Conservation (phyloP, 1,284 basidiomycete genomes). For the Kalmanozyma brasiliensis region DNA sequence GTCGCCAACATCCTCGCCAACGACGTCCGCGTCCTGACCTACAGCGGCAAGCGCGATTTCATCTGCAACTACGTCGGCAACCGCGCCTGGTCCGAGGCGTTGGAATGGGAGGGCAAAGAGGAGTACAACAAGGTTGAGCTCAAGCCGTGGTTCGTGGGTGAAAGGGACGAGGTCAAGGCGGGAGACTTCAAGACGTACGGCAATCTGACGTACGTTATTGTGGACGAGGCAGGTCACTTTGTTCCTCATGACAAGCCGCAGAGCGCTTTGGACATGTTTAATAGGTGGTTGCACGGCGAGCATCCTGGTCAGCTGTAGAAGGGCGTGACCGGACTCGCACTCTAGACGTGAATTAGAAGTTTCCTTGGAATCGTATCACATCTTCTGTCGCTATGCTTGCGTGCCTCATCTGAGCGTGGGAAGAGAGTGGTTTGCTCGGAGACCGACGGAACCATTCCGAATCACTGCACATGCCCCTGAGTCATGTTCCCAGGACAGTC, state of each 20-base stretch:
- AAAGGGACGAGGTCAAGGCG: constrained; percentile 16
- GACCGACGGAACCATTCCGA: too few species aligned
- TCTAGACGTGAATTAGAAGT: too few species aligned
- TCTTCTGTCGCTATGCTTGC: too few species aligned
- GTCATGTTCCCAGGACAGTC: too few species aligned
- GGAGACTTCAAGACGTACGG: constrained; percentile 52
- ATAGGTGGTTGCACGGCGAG: constrained; percentile 55
- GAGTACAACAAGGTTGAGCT: constrained; percentile 48
- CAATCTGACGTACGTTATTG: constrained; percentile 57
- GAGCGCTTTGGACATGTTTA: constrained; percentile 58
- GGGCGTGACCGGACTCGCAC: not conserved
- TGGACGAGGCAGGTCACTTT: constrained; percentile 64
- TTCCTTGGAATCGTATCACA: too few species aligned
- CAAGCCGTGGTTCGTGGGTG: constrained; percentile 47
- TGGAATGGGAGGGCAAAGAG: constrained; percentile 55
- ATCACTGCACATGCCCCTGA: too few species aligned
- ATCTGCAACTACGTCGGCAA: constrained; percentile 66
- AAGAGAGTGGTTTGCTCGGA: too few species aligned
- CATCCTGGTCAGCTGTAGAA: constrained; percentile 22
- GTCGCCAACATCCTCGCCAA: constrained; percentile 50
- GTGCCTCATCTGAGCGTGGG: too few species aligned
- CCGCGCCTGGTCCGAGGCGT: constrained; percentile 53
- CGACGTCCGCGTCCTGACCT: constrained; percentile 58
- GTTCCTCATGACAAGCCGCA: constrained; percentile 62
- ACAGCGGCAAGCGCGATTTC: constrained; percentile 60